These are phyloP conservation scores for Scheffersomyces segobiensis DNA, from an alignment of 1,139 yeast species.

Conservation along the genomic window DNA sequence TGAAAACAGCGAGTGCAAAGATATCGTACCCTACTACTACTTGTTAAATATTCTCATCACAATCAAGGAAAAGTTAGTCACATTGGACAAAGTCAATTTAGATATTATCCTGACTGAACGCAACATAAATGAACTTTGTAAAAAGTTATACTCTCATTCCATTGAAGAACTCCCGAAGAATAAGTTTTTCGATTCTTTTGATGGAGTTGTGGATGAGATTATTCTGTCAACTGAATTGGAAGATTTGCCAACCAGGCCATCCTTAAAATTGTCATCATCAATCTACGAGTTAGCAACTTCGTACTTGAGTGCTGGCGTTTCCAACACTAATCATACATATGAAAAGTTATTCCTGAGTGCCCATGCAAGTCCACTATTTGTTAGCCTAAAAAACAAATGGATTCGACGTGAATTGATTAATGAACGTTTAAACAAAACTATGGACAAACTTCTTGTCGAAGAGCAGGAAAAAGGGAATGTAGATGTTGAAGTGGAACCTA, in stretches of 20 bases:
- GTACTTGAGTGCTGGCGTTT: slow-evolving; percentile 12
- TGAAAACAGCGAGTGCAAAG: not conserved
- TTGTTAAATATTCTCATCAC: slow-evolving; percentile 12
- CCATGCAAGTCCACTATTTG: slow-evolving; percentile 17
- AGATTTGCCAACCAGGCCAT: slow-evolving; percentile 23
- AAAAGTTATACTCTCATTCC: slow-evolving; percentile 5
- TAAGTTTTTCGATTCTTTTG: slow-evolving; percentile 14
- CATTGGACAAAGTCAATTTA: slow-evolving; percentile 3
- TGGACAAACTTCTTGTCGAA: not conserved
- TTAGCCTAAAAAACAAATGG: slow-evolving; percentile 31
- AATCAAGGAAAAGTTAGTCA: slow-evolving; percentile 5
- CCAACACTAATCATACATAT: slow-evolving; percentile 10
- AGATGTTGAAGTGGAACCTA: not conserved
- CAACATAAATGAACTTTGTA: slow-evolving; percentile 1
- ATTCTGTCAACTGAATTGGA: slow-evolving; percentile 7
- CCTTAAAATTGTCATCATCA: slow-evolving; percentile 21
- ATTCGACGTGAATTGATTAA: slow-evolving; percentile 4
- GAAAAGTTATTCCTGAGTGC: slow-evolving; percentile 24
- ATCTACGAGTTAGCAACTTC: slow-evolving; percentile 23
- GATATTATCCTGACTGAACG: not conserved
- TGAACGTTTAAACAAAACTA: not conserved
- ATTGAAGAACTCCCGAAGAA: slow-evolving; percentile 7
- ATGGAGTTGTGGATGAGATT: slow-evolving; percentile 4
- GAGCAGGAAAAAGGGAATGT: not conserved
- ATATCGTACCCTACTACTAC: slow-evolving; percentile 11